Evolutionary conservation across 148 eudicot genomes (phyloP), one percentile per base, ranked within the genome.

Genomic region (Cornus kousa): DNA sequence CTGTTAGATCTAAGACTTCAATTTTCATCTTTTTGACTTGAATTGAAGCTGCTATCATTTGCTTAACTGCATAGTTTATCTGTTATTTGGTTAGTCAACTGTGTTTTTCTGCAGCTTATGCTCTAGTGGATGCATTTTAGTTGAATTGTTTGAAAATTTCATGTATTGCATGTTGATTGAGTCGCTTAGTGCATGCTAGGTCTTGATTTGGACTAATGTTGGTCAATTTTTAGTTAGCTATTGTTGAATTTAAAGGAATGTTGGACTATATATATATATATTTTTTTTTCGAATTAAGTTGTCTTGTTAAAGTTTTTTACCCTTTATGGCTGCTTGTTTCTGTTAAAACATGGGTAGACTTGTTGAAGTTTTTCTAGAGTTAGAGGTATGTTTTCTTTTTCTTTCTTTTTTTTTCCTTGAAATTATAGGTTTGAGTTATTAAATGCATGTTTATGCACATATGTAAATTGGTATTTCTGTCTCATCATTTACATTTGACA

Each of bases 1-100:
- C 83, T 79, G 19, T 50, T 73, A 60, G 39, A 37, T 43, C 48
- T 43, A 35, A 35, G 37, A 35, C 37, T 35, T 35, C 37, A 35
- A 35, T 74, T 33, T 13, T 48, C 2, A 23, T 10, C 16, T 37
- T 14, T 20, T 32, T 4, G 16, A 11, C 67, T 8, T 11, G 32
- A 72, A 28, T 17, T 46, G 68, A 72, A 48, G 70, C 65, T 24
- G 22, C 19, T 43, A 43, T 43, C 48, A 3, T 6, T 43, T 43
- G 48, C 6, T 43, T 9, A 43, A 3, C 59, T 53, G 59, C 59
- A 3, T 12, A 53, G 7, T 53, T 53, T 43, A 43, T 5, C 48
- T 43, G 48, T 43, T 53, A 10, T 53, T 53, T 53, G 59, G 59
- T 11, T 53, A 14, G 59, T 53, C 59, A 16, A 53, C 12, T 53